Conservation (phyloP, 768 basidiomycete genomes). For the Naganishia randhawae region DNA sequence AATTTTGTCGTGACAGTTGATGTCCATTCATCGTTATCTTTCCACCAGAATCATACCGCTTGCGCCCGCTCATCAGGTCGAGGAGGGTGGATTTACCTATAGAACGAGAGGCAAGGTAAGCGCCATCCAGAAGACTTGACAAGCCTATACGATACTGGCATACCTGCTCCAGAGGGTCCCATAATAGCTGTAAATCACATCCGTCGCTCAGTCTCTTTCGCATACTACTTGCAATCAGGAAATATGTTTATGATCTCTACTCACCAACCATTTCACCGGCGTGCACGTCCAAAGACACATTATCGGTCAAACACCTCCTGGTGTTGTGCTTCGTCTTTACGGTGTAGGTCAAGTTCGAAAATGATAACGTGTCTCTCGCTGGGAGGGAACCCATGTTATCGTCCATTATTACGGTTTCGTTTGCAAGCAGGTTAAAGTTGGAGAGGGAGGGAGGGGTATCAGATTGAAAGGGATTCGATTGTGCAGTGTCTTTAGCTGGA, state of each 20-base stretch:
- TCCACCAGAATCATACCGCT: conserved; percentile 6
- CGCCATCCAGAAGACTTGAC: not conserved
- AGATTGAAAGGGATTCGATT: no score
- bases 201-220: not conserved
- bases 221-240: no score
- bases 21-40: conserved; percentile 7
- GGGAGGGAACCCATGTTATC: not conserved
- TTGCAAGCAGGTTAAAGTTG: no score
- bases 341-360: not conserved
- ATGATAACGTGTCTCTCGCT: not conserved
- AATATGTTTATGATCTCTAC: not conserved
- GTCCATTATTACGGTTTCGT: not conserved
- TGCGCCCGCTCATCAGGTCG: conserved; percentile 17
- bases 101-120: not conserved
- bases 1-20: not conserved
- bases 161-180: not conserved
- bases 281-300: not conserved
- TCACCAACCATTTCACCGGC: not conserved
- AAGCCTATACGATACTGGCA: not conserved
- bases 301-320: not conserved
- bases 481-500: no score
- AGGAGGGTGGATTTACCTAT: conserved; percentile 21
- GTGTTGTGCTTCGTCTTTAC: not conserved
- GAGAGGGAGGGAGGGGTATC: no score
- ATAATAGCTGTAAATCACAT: not conserved